A percentile compares a stretch with the other conserved stretches of the same genome.
phyloP scores from a whole-genome alignment of 1,284 basidiomycete genomes.

The Trametes sp. region DNA sequence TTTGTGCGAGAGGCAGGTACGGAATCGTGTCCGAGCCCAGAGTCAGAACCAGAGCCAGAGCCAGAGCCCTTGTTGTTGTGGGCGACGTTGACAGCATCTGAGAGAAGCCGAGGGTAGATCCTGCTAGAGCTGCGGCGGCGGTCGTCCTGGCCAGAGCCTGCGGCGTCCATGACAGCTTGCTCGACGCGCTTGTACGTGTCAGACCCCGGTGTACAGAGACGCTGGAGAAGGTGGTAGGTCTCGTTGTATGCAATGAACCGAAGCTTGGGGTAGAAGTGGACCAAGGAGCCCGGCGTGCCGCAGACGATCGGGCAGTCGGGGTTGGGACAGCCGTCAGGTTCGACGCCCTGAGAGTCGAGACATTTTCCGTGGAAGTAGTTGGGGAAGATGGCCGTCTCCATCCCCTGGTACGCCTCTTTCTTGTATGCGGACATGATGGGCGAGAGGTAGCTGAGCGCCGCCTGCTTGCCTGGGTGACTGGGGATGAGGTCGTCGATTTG shows the following conservation, averaged over 20 bases:
- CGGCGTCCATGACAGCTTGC: constrained; percentile 45
- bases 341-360: constrained; percentile 56
- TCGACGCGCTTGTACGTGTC: constrained; percentile 52
- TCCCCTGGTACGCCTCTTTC: constrained; percentile 49
- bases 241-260: constrained; percentile 57
- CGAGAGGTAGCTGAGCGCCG: constrained; percentile 48
- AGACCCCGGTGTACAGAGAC: constrained; percentile 47
- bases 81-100: constrained; percentile 17
- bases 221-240: constrained; percentile 47
- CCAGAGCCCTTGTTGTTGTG: constrained; percentile 18
- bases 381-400: constrained; percentile 66
- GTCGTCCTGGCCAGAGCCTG: constrained; percentile 24
- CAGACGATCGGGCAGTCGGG: constrained; percentile 79
- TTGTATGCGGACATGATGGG: constrained; percentile 58
- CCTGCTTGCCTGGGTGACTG: constrained; percentile 41
- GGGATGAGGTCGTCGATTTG: constrained; percentile 46
- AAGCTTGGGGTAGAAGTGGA: constrained; percentile 67
- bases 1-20: constrained; percentile 11
- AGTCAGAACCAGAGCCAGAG: constrained; percentile 15
- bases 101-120: constrained; percentile 14
- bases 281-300: constrained; percentile 80
- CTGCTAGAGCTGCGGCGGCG: constrained; percentile 21
- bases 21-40: constrained; percentile 14
- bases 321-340: constrained; percentile 76
- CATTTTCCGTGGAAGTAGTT: constrained; percentile 80